phyloP scores from a whole-genome alignment of 108 stramenopile species.

The Nitzschia inconspicua region DNA sequence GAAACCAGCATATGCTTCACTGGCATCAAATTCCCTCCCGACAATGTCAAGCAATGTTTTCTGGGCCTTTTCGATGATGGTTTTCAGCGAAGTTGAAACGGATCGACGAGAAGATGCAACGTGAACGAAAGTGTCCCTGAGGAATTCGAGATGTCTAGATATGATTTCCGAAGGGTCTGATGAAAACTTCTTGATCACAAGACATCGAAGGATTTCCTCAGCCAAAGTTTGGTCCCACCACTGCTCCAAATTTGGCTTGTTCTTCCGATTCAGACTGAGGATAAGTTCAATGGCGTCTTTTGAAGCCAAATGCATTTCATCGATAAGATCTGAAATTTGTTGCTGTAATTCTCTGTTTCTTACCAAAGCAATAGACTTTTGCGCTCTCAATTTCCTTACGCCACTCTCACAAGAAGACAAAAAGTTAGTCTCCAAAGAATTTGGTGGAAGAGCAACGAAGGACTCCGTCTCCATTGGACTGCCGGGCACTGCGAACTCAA shows the following conservation, averaged over 20 bases:
- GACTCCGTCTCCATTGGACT: neutral
- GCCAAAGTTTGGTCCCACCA: conserved; percentile 47
- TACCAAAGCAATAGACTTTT: conserved; percentile 53
- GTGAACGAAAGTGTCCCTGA: conserved; percentile 25
- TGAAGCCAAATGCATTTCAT: conserved; percentile 52
- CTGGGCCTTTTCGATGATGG: conserved; percentile 63
- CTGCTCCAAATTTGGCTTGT: conserved; percentile 12
- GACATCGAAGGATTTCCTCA: neutral
- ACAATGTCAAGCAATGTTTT: conserved; percentile 63
- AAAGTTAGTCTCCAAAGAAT: conserved; percentile 19
- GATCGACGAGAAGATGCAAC: conserved; percentile 41
- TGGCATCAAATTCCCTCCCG: conserved; percentile 62
- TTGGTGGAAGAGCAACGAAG: conserved; percentile 2
- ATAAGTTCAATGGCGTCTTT: conserved; percentile 35
- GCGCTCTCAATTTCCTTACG: conserved; percentile 46
- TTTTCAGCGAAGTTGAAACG: conserved; percentile 42
- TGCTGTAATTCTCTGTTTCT: conserved; percentile 35
- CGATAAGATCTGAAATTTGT: conserved; percentile 18
- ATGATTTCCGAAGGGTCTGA: conserved; percentile 13
- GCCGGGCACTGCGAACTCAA: too few species aligned
- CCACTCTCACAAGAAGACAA: conserved; percentile 56
- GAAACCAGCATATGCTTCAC: conserved; percentile 66
- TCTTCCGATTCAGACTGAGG: neutral
- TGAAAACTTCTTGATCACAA: conserved; percentile 2
- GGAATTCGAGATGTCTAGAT: conserved; percentile 45